These are phyloP conservation scores for Luzula sylvatica DNA, from an alignment of 176 grass and related monocot genomes.

Conservation along the genomic window DNA sequence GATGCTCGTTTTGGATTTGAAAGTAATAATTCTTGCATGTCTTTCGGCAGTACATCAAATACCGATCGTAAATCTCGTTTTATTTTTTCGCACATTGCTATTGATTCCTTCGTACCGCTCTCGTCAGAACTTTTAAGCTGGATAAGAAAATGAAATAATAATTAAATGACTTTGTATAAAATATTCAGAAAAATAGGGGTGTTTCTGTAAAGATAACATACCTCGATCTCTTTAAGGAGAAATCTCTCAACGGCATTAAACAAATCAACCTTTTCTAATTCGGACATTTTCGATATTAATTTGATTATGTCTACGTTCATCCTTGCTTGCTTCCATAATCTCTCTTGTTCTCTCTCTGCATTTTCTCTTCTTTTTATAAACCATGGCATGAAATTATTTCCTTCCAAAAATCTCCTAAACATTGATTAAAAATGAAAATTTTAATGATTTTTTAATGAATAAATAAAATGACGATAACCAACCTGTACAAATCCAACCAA, in stretches of 20 bases:
- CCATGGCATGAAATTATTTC: constrained; percentile 95
- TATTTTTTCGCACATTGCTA: constrained; percentile 51
- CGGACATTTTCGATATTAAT: constrained; percentile 73
- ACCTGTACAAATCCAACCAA: constrained; percentile 94
- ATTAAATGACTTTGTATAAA: not conserved
- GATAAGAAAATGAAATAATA: constrained; percentile 8
- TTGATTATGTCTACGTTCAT: constrained; percentile 66
- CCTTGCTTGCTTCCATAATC: constrained; percentile 73
- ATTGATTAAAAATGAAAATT: not conserved
- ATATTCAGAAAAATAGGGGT: no score
- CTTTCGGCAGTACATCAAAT: constrained; percentile 74
- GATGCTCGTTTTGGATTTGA: constrained; percentile 73
- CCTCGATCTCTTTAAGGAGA: constrained; percentile 79
- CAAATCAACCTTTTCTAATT: constrained; percentile 88
- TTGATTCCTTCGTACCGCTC: constrained; percentile 32
- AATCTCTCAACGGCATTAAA: constrained; percentile 84
- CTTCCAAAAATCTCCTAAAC: constrained; percentile 69
- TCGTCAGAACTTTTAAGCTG: constrained; percentile 31
- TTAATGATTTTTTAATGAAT: not conserved
- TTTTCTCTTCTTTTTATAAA: constrained; percentile 72
- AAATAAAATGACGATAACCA: constrained; percentile 1
- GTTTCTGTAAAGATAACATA: no score
- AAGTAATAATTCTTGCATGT: constrained; percentile 76
- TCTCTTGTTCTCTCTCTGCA: constrained; percentile 71
- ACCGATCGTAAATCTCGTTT: constrained; percentile 52